Conservation (phyloP, 2,329 filamentous ascomycete genomes). For the Corynespora cassiicola region DNA sequence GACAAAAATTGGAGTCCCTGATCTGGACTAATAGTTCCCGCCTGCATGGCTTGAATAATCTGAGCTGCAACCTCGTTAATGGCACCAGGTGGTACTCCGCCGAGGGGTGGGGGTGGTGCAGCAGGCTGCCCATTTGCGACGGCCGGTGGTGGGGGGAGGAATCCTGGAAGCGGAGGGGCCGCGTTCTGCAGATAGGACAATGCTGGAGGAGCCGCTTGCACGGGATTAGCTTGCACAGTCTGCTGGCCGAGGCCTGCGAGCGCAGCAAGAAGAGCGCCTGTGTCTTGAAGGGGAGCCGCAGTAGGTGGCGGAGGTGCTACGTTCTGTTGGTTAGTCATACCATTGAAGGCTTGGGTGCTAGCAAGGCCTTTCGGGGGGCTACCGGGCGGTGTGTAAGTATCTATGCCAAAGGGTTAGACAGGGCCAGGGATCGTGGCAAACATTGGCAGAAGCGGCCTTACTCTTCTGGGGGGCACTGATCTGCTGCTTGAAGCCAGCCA, state of each 20-base stretch:
- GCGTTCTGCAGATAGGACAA: slow-evolving; percentile 36
- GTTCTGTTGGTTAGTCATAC: slow-evolving; percentile 36
- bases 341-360: slow-evolving; percentile 21
- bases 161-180: slow-evolving; percentile 39
- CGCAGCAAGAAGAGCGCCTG: slow-evolving; percentile 40
- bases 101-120: slow-evolving; percentile 29
- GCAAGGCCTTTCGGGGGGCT: slow-evolving; percentile 35
- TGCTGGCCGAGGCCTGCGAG: slow-evolving; percentile 40
- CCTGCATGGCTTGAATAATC: slow-evolving; percentile 41
- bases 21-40: slow-evolving; percentile 40
- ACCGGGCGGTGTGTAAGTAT: slow-evolving; percentile 29
- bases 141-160: slow-evolving; percentile 33
- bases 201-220: slow-evolving; percentile 26
- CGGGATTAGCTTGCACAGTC: slow-evolving; percentile 34
- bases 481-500: slow-evolving; percentile 83
- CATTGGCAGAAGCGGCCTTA: slow-evolving; percentile 65
- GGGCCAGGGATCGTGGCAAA: background rate
- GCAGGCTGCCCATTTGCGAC: slow-evolving; percentile 24
- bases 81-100: too few relatives aligned
- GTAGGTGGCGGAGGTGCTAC: slow-evolving; percentile 22
- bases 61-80: slow-evolving; percentile 36
- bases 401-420: too few relatives aligned
- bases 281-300: slow-evolving; percentile 30
- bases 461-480: slow-evolving; percentile 68
- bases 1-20: slow-evolving; percentile 42